A percentile compares a stretch with the other conserved stretches of the same genome.
Evolutionary conservation across 257 asterid genomes (phyloP).

Genomic region (Nicotiana paniculata): DNA sequence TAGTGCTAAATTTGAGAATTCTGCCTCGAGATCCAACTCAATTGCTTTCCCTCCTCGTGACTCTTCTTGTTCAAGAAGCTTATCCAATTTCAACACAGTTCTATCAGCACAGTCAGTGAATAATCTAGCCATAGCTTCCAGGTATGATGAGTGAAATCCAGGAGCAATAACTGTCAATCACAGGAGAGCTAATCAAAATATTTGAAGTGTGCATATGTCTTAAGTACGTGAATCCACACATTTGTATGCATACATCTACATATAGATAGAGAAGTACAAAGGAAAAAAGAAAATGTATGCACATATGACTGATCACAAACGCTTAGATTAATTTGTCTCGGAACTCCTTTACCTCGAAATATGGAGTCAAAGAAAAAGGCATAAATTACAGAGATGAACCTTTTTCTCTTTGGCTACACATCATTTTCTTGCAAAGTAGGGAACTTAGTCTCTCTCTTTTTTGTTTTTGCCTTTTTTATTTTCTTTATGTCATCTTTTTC

Average conservation of each 20-base stretch:
- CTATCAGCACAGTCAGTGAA: conserved; percentile 76
- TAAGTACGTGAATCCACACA: background rate
- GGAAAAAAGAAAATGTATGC: background rate
- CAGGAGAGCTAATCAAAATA: background rate
- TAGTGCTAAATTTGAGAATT: conserved; percentile 86
- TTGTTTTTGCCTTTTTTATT: background rate
- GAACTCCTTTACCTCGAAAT: background rate
- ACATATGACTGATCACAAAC: background rate
- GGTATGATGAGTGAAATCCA: conserved; percentile 77
- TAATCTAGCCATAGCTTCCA: conserved; percentile 94
- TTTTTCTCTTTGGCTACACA: background rate
- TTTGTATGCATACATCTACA: background rate
- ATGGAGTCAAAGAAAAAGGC: background rate
- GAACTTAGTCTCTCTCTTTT: background rate
- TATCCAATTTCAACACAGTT: conserved; percentile 56
- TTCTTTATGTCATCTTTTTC: background rate
- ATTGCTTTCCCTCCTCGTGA: conserved; percentile 41
- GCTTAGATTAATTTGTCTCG: background rate
- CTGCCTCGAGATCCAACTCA: conserved; percentile 89
- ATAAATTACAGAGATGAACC: background rate
- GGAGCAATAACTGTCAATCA: conserved; percentile 76
- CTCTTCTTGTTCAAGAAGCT: conserved; percentile 53
- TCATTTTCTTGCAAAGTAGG: background rate
- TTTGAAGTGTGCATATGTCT: background rate
- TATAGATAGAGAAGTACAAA: background rate